Base-by-base conservation (phyloP, 352 stramenopile species). In the Globisporangium uncinulatum region DNA sequence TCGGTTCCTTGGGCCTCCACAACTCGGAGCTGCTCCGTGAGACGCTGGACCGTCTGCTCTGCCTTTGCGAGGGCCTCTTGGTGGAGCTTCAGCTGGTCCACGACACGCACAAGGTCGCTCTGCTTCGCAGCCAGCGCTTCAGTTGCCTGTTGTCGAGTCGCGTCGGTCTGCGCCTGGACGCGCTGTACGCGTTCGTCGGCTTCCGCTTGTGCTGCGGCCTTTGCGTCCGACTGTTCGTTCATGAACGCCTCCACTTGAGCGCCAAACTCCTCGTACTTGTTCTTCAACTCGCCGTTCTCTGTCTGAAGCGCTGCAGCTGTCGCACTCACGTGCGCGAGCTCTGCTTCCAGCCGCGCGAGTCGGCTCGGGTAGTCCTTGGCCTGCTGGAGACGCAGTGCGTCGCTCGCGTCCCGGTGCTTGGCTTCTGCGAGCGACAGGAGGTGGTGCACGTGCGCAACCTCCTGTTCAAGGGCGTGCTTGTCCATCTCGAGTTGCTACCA, bases 211-310 rank as follows among this genome's bases (percentile, higher is more conserved):
- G 75, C 63, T 5, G 49, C 41, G 3, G 70, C 61, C 20, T 83
- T 79, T 31, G 85, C 73, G 46, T 82, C 57, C 1, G 71, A 62
- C 43, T 88, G 82, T n/a, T 89, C 78, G 36, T 81, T 73, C 73
- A 90, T 88, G 46, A 88, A 87, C 19, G 75, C 50, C 34, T 92
- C 80, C 19, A 92, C 79, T 48, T 92, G 79, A 4, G 66, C 64
- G 1, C 79, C 82, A 61, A 92, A 89, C 41, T 89, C 77, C 55
- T 86, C 63, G 46, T 92, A 92, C 51, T 84, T 81, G 19, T 72
- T 71, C 44, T 76, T 74, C 3, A 90, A 54, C 42, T 79, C 63
- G 4, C 82, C 74, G 34, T 87, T 77, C 14, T 89, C 76, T 32
- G 75, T 81, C 55, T 77, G 57, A 0, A 81, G 52, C 11, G 54